phyloP scores from a whole-genome alignment of 306 rosid species.

The Pterocarpus macrocarpus region DNA sequence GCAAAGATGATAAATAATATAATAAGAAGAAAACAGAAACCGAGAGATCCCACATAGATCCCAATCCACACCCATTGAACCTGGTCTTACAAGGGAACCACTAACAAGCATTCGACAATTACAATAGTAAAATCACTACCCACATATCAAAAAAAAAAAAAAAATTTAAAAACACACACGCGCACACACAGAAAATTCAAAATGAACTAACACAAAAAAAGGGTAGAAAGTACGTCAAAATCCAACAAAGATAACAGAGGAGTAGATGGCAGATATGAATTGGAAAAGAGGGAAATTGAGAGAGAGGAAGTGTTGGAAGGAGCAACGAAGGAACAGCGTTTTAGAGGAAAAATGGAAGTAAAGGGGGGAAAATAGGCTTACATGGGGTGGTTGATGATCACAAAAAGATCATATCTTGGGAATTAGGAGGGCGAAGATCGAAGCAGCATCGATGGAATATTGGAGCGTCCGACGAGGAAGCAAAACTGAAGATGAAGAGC shows the following conservation, averaged over 20 bases:
- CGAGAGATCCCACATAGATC: constrained; percentile 90
- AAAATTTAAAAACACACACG: not conserved
- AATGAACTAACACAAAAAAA: constrained; percentile 39
- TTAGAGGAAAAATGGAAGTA: not conserved
- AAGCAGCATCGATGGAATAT: constrained; percentile 31
- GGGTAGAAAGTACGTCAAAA: constrained; percentile 42
- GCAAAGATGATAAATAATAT: constrained; percentile 49
- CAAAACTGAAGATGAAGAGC: not conserved
- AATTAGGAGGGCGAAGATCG: constrained; percentile 9
- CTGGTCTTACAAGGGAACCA: constrained; percentile 53
- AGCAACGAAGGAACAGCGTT: not conserved
- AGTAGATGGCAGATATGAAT: constrained; percentile 46
- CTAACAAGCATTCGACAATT: constrained; percentile 43
- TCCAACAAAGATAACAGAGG: constrained; percentile 28
- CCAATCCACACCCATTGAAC: constrained; percentile 83
- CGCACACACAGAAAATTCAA: constrained; percentile 14
- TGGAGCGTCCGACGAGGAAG: not conserved
- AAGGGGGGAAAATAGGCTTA: constrained; percentile 56
- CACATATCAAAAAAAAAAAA: not conserved
- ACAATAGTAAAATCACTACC: constrained; percentile 39
- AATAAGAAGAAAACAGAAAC: constrained; percentile 60
- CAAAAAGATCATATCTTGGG: constrained; percentile 3
- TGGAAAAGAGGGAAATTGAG: constrained; percentile 18
- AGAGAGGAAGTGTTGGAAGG: not conserved
- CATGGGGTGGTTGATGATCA: constrained; percentile 58